Evolutionary conservation across 2,329 filamentous ascomycete genomes (phyloP), one percentile per base, ranked within the genome.

Genomic region (Fusarium hainanense): DNA sequence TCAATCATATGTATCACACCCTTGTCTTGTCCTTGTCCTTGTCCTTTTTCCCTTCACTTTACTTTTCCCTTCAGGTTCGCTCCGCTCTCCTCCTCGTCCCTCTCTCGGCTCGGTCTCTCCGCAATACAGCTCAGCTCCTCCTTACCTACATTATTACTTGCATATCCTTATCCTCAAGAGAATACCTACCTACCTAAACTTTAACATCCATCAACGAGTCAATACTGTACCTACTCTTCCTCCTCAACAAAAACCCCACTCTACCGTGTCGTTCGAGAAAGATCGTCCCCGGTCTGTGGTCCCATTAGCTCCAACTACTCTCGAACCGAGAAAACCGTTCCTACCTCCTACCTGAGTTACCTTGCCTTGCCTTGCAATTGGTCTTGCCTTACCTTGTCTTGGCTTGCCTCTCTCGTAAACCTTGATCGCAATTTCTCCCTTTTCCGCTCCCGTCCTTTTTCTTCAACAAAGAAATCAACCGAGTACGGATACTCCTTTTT

Each of bases 371-470:
- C 58, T 63, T 63, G 34, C 34, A 37, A 37, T 37, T 37, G 34
- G 34, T 37, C 34, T 37, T 37, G 34, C 34, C 34, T 37, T 37
- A n/a, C 34, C 18, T 41, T 58, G 56, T 40, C 55, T 58, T 58
- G 41, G 50, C 50, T 58, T 47, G 58, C 42, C 27, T 63, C 42
- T 63, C 34, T 62, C 41, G n/a, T 61, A 25, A 54, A 61, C 61
- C 55, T 66, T 66, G 48, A 59, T 54, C 34, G 47, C 40, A 66
- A 66, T 66, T 66, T 66, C 63, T 66, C 63, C 63, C 37, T 66
- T 56, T 28, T 28, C 16, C 25, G 41, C 25, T 16, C 23, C 13
- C 25, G 41, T 20, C 10, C 23, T 52, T 27, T 27, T 27, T 52
- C 34, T 52, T 42, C 43, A 43, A 40, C 16, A 34, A 52, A 30